Evolutionary conservation across 495 filamentous ascomycete genomes (phyloP), one percentile per base, ranked within the genome.

Genomic region (Neurospora pannonica): DNA sequence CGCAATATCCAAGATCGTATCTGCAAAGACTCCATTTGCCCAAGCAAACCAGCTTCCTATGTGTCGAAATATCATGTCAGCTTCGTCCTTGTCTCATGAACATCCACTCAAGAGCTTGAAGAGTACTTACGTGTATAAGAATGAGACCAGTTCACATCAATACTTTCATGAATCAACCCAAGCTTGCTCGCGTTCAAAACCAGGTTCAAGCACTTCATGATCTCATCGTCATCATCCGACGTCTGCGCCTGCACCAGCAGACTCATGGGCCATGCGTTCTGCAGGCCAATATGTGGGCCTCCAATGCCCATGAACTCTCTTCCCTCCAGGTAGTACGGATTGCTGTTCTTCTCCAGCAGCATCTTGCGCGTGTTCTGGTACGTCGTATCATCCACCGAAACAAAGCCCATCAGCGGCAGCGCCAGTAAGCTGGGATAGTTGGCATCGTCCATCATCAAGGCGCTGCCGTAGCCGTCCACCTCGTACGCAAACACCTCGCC

Each of bases 211-310:
- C 87, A 90, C 39, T 87, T 84, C 72, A 79, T 84, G 72, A 99
- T 98, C 83, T 98, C 97, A 8, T 89, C 85, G 72, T 97, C 94
- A 71, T 96, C 87, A 69, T 95, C 87, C n/a, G 89, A 92, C 4
- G 96, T 99, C 87, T 94, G 92, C 31, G 93, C 93, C 83, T 97
- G 93, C 5, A 97, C 87, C 15, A 99, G 87, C 72, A 97, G 85
- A 76, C 92, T 95, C 92, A 99, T 97, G 3, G 96, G 96, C 96
- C 96, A 99, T n/a, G 95, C 95, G 74, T 97, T 91, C 77, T 89
- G 83, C 67, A 96, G 87, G 6, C 97, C 97, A 78, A 97, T 87
- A 78, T 93, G 88, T 36, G 89, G 88, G 0, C 88, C 83, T 54
- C 97, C 96, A 74, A 99, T 97, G 2, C 97, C 96, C 48, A 89